Evolutionary conservation across 2,329 filamentous ascomycete genomes (phyloP).

Genomic region (Malbranchea zuffiana): DNA sequence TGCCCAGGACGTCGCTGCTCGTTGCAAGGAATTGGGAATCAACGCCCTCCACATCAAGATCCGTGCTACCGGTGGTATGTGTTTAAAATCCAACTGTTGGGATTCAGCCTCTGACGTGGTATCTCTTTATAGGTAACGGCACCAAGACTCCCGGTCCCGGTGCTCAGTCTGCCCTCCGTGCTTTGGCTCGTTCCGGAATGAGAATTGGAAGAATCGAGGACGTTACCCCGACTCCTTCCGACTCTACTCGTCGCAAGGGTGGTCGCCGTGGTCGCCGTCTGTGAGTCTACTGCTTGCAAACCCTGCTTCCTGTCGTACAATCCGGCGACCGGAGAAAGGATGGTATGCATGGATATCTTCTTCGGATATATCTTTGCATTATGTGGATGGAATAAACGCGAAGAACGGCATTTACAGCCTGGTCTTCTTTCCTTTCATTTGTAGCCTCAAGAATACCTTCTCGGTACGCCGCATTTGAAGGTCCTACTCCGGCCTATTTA

Average conservation of each 20-base stretch:
- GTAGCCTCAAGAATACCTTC: too few relatives aligned
- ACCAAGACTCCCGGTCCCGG: slow-evolving; percentile 99
- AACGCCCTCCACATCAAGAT: slow-evolving; percentile 99
- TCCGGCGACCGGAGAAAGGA: slow-evolving; percentile 17
- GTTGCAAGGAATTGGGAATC: slow-evolving; percentile 77
- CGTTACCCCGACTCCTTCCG: slow-evolving; percentile 96
- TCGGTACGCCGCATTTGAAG: too few relatives aligned
- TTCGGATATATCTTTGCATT: slow-evolving; percentile 25
- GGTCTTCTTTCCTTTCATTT: slow-evolving; percentile 36
- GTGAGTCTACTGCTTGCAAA: slow-evolving; percentile 44
- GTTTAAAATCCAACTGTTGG: background rate
- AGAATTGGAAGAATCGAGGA: slow-evolving; percentile 99
- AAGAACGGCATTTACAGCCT: slow-evolving; percentile 43
- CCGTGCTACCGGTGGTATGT: slow-evolving; percentile 90
- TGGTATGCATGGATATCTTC: slow-evolving; percentile 25
- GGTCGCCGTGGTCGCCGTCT: slow-evolving; percentile 99
- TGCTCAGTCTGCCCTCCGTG: slow-evolving; percentile 97
- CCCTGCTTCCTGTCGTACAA: slow-evolving; percentile 7
- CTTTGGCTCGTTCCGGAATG: slow-evolving; percentile 98
- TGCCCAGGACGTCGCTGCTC: slow-evolving; percentile 90
- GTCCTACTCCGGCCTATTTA: too few relatives aligned
- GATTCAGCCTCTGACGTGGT: background rate
- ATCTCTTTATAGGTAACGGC: slow-evolving; percentile 60
- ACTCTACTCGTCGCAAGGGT: slow-evolving; percentile 99
- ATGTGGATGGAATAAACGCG: slow-evolving; percentile 43